Conservation (phyloP, 192 early-diverging fungal genomes). For the Gonapodya prolifera region DNA sequence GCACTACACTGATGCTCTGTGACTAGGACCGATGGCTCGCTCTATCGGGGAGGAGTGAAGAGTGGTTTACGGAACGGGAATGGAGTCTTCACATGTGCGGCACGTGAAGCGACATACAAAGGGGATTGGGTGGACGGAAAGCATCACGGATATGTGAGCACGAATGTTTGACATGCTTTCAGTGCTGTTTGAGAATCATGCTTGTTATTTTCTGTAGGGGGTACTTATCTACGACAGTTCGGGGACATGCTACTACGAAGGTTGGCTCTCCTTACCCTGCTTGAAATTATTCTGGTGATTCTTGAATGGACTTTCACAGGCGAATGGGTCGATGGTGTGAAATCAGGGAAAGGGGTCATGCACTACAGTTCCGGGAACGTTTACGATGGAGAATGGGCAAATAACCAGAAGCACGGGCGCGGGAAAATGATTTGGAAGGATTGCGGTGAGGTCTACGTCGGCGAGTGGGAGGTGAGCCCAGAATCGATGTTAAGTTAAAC, state of each 20-base stretch:
- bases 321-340: slow-evolving; percentile 24
- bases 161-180: slow-evolving; percentile 8
- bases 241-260: slow-evolving; percentile 19
- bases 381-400: slow-evolving; percentile 34
- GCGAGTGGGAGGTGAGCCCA: slow-evolving; percentile 31
- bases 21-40: slow-evolving; percentile 25
- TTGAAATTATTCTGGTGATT: too few species aligned
- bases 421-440: slow-evolving; percentile 36
- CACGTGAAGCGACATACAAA: neutral
- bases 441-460: slow-evolving; percentile 27
- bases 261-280: too few species aligned
- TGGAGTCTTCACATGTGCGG: slow-evolving; percentile 20
- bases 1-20: neutral
- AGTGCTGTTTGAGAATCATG: neutral
- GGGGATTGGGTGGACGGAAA: slow-evolving; percentile 31
- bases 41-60: slow-evolving; percentile 29
- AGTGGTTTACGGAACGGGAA: slow-evolving; percentile 28
- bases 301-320: too few species aligned
- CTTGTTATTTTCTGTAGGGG: neutral
- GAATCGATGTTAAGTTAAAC: slow-evolving; percentile 6
- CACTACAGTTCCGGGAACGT: slow-evolving; percentile 35
- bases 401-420: slow-evolving; percentile 29
- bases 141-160: slow-evolving; percentile 21
- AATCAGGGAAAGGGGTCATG: slow-evolving; percentile 34
- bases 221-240: neutral